Evolutionary conservation across 1,284 basidiomycete species (phyloP).

Genomic region (Pholiota adiposa): DNA sequence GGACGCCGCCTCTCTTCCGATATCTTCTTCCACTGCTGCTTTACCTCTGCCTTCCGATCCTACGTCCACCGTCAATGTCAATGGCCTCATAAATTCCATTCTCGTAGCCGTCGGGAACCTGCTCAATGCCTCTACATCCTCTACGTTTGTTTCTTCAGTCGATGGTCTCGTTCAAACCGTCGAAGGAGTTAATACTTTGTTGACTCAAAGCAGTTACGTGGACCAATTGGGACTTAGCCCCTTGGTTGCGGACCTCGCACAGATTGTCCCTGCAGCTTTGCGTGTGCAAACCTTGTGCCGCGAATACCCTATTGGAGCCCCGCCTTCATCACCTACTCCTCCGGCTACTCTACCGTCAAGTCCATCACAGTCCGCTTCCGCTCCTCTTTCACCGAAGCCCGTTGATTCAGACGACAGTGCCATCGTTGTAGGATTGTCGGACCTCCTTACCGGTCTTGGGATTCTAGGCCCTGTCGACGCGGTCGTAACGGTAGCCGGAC

Average conservation of each 20-base stretch:
- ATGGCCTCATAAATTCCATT: slow-evolving; percentile 13
- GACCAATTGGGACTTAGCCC: slow-evolving; percentile 19
- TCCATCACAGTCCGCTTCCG: not conserved
- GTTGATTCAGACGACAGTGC: slow-evolving; percentile 5
- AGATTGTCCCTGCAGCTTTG: slow-evolving; percentile 21
- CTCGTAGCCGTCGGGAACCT: slow-evolving; percentile 10
- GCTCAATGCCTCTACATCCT: not conserved
- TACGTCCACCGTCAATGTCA: not conserved
- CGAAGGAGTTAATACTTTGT: slow-evolving; percentile 7
- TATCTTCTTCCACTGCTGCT: not conserved
- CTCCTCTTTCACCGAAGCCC: not conserved
- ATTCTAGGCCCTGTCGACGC: slow-evolving; percentile 24
- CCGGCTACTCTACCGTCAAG: not conserved
- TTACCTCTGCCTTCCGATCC: not conserved
- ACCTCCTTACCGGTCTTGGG: slow-evolving; percentile 28
- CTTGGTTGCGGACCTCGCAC: slow-evolving; percentile 20
- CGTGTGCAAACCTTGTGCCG: slow-evolving; percentile 16
- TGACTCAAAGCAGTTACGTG: slow-evolving; percentile 23
- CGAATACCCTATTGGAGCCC: not conserved
- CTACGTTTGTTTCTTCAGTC: slow-evolving; percentile 16
- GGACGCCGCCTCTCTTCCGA: slow-evolving; percentile 13
- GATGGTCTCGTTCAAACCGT: slow-evolving; percentile 20
- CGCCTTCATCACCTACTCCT: slow-evolving; percentile 2
- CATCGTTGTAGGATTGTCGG: slow-evolving; percentile 27
- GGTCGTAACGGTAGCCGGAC: slow-evolving; percentile 22